phyloP scores from a whole-genome alignment of 2,329 filamentous ascomycete species.

The Fusarium compactum region DNA sequence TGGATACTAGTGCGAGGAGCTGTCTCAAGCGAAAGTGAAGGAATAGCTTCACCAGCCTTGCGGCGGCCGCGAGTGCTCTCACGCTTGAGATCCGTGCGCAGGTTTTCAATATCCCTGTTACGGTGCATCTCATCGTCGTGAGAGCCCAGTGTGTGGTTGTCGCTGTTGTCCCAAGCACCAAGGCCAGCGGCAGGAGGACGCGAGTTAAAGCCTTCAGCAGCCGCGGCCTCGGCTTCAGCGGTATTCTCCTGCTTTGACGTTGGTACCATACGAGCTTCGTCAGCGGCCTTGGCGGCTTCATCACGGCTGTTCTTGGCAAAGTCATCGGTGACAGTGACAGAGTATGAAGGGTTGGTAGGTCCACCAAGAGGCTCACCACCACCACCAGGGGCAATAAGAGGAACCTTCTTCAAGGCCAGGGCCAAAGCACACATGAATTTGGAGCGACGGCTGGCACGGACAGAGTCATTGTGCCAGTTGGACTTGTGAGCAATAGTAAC shows the following conservation, averaged over 20 bases:
- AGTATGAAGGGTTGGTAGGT: constrained; percentile 82
- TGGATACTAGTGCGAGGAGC: constrained; percentile 40
- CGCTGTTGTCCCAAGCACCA: constrained; percentile 43
- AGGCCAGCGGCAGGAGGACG: constrained; percentile 48
- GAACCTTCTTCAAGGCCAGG: constrained; percentile 85
- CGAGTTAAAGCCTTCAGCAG: constrained; percentile 60
- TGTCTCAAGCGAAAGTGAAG: constrained; percentile 50
- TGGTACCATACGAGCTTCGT: constrained; percentile 75
- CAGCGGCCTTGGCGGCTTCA: constrained; percentile 69
- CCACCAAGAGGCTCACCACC: constrained; percentile 72
- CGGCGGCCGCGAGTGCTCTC: constrained; percentile 63
- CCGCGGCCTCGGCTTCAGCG: constrained; percentile 57
- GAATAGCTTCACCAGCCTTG: constrained; percentile 61
- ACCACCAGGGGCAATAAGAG: constrained; percentile 85
- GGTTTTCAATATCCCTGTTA: constrained; percentile 54
- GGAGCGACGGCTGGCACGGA: constrained; percentile 84
- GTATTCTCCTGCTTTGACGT: constrained; percentile 46
- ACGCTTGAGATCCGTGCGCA: constrained; percentile 55
- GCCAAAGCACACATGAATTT: constrained; percentile 98
- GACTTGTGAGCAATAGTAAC: constrained; percentile 92
- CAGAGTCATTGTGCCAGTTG: constrained; percentile 88
- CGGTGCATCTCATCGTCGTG: constrained; percentile 52
- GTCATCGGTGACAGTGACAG: constrained; percentile 78
- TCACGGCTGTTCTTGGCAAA: constrained; percentile 74
- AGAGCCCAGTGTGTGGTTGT: constrained; percentile 44